Evolutionary conservation across 257 asterid genomes (phyloP).

Genomic region (Gentiana macrophylla): DNA sequence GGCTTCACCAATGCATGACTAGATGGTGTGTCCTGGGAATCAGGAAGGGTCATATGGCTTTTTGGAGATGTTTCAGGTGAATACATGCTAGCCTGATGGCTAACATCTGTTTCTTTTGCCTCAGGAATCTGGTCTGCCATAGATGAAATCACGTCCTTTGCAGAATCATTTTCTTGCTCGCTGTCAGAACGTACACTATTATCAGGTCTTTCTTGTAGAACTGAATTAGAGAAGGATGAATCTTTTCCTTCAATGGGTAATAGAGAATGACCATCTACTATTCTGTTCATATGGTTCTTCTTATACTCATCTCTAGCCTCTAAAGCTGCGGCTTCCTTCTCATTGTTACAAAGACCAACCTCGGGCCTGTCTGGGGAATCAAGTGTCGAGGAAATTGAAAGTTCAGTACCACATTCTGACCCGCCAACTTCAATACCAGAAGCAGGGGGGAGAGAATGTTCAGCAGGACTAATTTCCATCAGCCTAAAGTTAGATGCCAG

Average conservation of each 20-base stretch:
- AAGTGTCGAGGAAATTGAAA: conserved; percentile 72
- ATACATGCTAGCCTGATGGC: conserved; percentile 25
- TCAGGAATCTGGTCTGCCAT: conserved; percentile 34
- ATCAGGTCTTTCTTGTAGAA: conserved; percentile 25
- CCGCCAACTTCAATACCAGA: conserved; percentile 42
- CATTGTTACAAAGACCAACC: conserved; percentile 33
- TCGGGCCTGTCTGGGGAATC: conserved; percentile 78
- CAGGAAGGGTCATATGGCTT: conserved; percentile 52
- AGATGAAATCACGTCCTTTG: conserved; percentile 18
- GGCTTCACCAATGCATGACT: conserved; percentile 55
- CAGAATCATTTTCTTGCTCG: conserved; percentile 20
- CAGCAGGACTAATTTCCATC: conserved; percentile 30
- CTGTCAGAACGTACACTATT: conserved; percentile 14
- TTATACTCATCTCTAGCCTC: conserved; percentile 21
- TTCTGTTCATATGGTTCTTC: conserved; percentile 21
- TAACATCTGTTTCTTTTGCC: conserved; percentile 27
- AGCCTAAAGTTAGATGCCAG: conserved; percentile 9
- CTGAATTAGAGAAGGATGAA: conserved; percentile 18
- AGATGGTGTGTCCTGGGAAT: conserved; percentile 72
- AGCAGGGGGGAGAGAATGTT: conserved; percentile 27
- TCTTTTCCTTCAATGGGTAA: conserved; percentile 25
- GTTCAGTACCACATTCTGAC: conserved; percentile 88
- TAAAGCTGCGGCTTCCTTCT: conserved; percentile 27
- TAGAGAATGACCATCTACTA: conserved; percentile 28
- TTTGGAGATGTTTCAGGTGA: conserved; percentile 72